Conservation (phyloP, 441 rosid species). For the Populus hybrid region DNA sequence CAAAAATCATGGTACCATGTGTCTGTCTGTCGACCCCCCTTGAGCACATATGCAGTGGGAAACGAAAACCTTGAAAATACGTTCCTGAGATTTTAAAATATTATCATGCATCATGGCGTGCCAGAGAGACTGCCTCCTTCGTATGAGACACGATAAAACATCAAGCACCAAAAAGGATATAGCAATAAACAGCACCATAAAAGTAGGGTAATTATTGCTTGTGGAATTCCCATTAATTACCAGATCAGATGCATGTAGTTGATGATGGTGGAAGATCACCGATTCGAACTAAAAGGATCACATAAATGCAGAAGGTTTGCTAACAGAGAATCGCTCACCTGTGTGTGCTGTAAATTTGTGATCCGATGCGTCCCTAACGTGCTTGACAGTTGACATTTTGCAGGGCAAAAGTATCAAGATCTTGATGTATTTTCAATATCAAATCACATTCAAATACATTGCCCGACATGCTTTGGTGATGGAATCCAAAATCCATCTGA, state of each 20-base stretch:
- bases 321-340: neutral
- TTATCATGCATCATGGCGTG: slow-evolving; percentile 26
- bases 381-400: slow-evolving; percentile 24
- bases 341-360: neutral
- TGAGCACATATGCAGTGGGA: neutral
- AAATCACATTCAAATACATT: no score
- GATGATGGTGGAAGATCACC: neutral
- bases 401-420: slow-evolving; percentile 10
- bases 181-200: slow-evolving; percentile 23
- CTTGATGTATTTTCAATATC: neutral
- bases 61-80: slow-evolving; percentile 21
- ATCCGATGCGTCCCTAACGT: neutral
- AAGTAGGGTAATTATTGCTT: slow-evolving; percentile 23
- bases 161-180: slow-evolving; percentile 19
- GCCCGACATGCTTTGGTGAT: neutral
- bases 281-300: neutral
- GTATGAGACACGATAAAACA: slow-evolving; percentile 36
- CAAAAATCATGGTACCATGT: slow-evolving; percentile 37
- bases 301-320: neutral
- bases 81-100: slow-evolving; percentile 15
- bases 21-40: slow-evolving; percentile 20
- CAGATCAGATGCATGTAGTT: slow-evolving; percentile 1
- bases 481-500: neutral
- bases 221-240: slow-evolving; percentile 7
- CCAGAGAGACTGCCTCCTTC: slow-evolving; percentile 45